Conservation (phyloP, 1,284 basidiomycete species). For the Uromyces viciae-fabae region DNA sequence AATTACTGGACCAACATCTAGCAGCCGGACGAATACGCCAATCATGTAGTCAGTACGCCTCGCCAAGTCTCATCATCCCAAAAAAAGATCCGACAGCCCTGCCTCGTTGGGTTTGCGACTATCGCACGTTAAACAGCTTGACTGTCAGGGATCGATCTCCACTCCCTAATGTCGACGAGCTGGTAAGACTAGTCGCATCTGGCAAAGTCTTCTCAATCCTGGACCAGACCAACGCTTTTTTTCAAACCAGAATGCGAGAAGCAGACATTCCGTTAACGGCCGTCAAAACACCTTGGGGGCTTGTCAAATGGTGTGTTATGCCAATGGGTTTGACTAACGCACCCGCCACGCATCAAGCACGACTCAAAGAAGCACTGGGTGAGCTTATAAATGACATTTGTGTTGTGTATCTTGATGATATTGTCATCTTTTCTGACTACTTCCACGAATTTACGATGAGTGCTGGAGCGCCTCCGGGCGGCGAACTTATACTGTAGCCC, state of each 20-base stretch:
- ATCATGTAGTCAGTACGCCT: neutral
- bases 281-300: slow-evolving; percentile 55
- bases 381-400: slow-evolving; percentile 50
- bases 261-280: slow-evolving; percentile 55
- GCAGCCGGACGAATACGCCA: neutral
- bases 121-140: neutral
- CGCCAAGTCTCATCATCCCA: neutral
- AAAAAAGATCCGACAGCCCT: neutral
- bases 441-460: neutral
- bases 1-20: neutral
- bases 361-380: slow-evolving; percentile 47
- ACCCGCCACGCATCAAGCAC: slow-evolving; percentile 50
- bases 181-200: neutral
- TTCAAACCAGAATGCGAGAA: slow-evolving; percentile 56
- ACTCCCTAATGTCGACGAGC: neutral
- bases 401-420: slow-evolving; percentile 49
- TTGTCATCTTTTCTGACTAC: slow-evolving; percentile 1
- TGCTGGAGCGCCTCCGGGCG: neutral
- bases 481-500: neutral
- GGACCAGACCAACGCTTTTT: slow-evolving; percentile 56
- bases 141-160: neutral
- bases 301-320: slow-evolving; percentile 57
- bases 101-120: neutral
- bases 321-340: slow-evolving; percentile 58
- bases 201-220: slow-evolving; percentile 3